Base-by-base conservation (phyloP, 2,329 filamentous ascomycete genomes). In the Claviceps cyperi region DNA sequence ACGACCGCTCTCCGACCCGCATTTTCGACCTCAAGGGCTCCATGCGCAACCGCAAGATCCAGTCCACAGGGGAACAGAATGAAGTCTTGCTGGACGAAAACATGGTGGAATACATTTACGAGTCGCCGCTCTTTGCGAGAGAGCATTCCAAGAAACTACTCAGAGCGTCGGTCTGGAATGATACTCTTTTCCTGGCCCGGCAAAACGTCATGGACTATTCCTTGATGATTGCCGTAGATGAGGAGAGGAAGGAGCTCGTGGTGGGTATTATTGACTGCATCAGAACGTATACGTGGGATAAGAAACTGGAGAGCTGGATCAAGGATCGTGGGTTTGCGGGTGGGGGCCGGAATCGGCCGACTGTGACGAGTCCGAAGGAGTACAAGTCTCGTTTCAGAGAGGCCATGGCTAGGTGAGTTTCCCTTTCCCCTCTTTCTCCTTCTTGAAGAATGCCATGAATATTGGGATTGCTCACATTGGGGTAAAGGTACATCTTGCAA, bases 171-270 rank as follows among this genome's bases (percentile, higher is more conserved):
- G 90, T 98, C 2, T 97, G 89, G 82, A 98, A 98, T 63, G 94
- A 98, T 63, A 98, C 94, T 1, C 73, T 98, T 28, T 98, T 97
- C 70, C 70, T 98, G 48, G 89, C 86, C 46, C 81, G 89, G 39
- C 91, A 97, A 62, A 92, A 97, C 59, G 92, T 98, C 50, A 98
- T 98, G 92, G 92, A 98, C 68, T 98, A 98, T 69, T 92, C 85
- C 22, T 77, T 98, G 43, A 98, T 98, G 92, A 90, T 96, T 50
- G 94, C 91, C 0, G 94, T 98, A 43, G 91, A 98, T 60, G 92
- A 96, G 64, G 75, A 76, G 38, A 79, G 81, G 55, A 90, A 91
- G 60, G 91, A 98, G 67, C 78, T 98, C 14, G 88, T 97, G 14
- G 90, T 98, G 2, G 92, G 92, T 4, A 97, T 98, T 60, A 97